Evolutionary conservation across 352 stramenopile species (phyloP), one percentile per base, ranked within the genome.

Genomic region (Globisporangium camurandrum): DNA sequence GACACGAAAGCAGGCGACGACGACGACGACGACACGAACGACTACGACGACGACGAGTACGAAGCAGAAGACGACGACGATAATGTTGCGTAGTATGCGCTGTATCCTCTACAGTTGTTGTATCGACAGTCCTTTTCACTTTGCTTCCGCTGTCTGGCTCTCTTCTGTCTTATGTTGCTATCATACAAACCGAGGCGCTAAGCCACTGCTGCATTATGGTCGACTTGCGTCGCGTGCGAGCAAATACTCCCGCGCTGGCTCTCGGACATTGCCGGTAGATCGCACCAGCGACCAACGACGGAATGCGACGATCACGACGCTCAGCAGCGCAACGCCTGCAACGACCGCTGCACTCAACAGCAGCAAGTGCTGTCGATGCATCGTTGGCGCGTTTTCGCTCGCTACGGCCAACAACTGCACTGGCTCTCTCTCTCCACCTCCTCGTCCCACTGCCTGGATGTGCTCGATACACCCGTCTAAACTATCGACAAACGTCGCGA

Each of bases 231-330:
- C 60, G n/a, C 48, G 44, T 5, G 65, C 63, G 10, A 86, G 66
- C 31, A 86, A 54, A 26, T 76, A 71, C 51, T 84, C 75, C 20
- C 69, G 67, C n/a, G 71, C 71, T 8, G 75, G 75, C 19, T 84
- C 75, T 22, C 66, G 60, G 1, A 49, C 57, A 34, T 63, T 41
- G 38, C 9, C 39, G 44, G 3, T 34, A 20, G 14, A 67, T 47
- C 16, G 34, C 34, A 7, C 10, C 43, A 10, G 17, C 57, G 34
- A 62, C 42, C 46, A 84, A 78, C 22, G 48, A 4, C 67, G 72
- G 49, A 87, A 48, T 26, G 58, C 46, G 17, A 75, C 45, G 27
- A 82, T 48, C 23, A 77, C 57, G n/a, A n/a, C n/a, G 4, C 55
- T 61, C 27, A 67, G 19, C 7, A 82, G 38, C 17, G 42, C 59